Evolutionary conservation across 768 basidiomycete species (phyloP), one percentile per base, ranked within the genome.

Genomic region (Strobilomyces dryophilus): DNA sequence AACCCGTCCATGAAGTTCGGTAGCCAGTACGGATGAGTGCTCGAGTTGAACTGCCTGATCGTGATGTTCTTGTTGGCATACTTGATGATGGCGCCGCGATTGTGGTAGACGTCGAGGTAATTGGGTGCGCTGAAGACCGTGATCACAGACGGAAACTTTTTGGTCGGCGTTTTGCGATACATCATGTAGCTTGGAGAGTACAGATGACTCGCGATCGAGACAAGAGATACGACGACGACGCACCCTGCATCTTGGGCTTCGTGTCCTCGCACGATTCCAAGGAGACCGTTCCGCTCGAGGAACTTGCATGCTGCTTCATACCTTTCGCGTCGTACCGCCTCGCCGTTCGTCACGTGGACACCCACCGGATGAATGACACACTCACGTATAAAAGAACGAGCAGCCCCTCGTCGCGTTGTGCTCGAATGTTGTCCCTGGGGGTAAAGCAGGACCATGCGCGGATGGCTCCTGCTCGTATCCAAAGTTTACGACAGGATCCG

Each of bases 1-100:
- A 99, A 98, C 31, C 90, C 95, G 66, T 98, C 92, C 87, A 97
- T 95, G 60, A 98, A 97, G 72, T 98, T 98, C 0, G 95, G 95
- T 31, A 99, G 73, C 92, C 94, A 97, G 70, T 92, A 98, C 4
- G 92, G 92, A 68, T 94, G 92, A 27, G 84, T 78, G 35, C 76
- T 82, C 47, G 79, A 80, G 65, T 87, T 86, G 62, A 88, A 95
- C 71, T 94, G 92, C 58, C 94, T 79, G 56, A 98, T 97, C 41
- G 93, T 98, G 73, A 98, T 94, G 51, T 90, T 95, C 76, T 94
- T 95, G 71, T 94, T 94, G 51, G 89, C 92, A 63, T 98, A 98
- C 72, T 98, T 98, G 73, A 99, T 85, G 39, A 99, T 87, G 1
- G 97, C 97, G 1, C 88, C 97, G 47, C 95, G 91, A 69, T 99